phyloP scores from a whole-genome alignment of 2,329 filamentous ascomycete species.

The Aspergillus sp. region DNA sequence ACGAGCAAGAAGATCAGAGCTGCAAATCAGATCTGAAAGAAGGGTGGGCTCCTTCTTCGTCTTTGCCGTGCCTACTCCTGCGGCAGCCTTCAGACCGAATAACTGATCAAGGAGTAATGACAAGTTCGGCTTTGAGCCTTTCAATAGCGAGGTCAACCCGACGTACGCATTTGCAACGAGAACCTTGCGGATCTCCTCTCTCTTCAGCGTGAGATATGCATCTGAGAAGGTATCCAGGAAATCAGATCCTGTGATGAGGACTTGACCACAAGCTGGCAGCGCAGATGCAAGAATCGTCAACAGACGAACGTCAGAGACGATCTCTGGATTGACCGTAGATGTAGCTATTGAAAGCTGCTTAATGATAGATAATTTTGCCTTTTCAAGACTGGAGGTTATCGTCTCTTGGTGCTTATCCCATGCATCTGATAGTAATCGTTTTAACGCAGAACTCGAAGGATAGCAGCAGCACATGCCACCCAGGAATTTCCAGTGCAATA shows the following conservation, averaged over 20 bases:
- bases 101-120: constrained; percentile 77
- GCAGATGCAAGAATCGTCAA: constrained; percentile 37
- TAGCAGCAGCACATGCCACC: constrained; percentile 65
- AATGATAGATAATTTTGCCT: constrained; percentile 29
- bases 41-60: constrained; percentile 51
- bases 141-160: constrained; percentile 66
- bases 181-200: constrained; percentile 58
- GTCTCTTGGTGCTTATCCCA: constrained; percentile 30
- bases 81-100: constrained; percentile 70
- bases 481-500: constrained; percentile 65
- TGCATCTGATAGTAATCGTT: constrained; percentile 49
- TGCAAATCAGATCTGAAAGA: constrained; percentile 76
- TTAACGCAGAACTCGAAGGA: constrained; percentile 56
- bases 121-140: constrained; percentile 62
- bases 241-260: constrained; percentile 80
- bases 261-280: constrained; percentile 43
- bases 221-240: constrained; percentile 70
- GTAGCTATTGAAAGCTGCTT: constrained; percentile 20
- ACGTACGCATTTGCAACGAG: constrained; percentile 72
- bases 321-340: constrained; percentile 8
- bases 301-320: constrained; percentile 25
- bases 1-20: constrained; percentile 63
- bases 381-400: constrained; percentile 32
- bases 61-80: constrained; percentile 54
- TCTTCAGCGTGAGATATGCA: constrained; percentile 49